phyloP scores from a whole-genome alignment of 176 grass and related monocot genomes.

The Pontederia crassipes region DNA sequence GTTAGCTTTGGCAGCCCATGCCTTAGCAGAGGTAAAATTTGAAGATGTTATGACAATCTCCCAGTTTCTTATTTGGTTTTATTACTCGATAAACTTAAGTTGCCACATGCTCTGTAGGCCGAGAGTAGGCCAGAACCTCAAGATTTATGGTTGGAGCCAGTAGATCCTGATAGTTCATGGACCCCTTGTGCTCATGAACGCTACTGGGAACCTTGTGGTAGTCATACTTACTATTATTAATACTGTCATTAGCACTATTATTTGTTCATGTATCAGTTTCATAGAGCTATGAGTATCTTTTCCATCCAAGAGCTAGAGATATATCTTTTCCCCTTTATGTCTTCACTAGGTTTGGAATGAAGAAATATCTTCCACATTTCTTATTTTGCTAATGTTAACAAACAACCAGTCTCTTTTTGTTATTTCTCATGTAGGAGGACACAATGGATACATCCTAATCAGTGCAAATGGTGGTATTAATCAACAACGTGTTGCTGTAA shows the following conservation, averaged over 20 bases:
- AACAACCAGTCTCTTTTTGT: neutral
- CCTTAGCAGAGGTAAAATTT: constrained; percentile 77
- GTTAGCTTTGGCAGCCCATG: constrained; percentile 67
- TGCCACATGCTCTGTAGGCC: constrained; percentile 49
- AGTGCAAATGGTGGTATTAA: constrained; percentile 98
- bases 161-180: constrained; percentile 66
- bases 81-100: too few species aligned
- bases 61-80: too few species aligned
- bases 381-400: neutral
- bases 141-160: constrained; percentile 74
- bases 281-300: too few species aligned
- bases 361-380: too few species aligned
- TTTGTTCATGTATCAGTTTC: too few species aligned
- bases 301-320: too few species aligned
- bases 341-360: too few species aligned
- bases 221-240: neutral
- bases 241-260: neutral
- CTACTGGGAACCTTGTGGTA: constrained; percentile 40
- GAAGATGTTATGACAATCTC: neutral
- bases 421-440: constrained; percentile 39
- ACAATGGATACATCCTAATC: constrained; percentile 79
- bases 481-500: constrained; percentile 94
- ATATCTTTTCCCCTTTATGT: too few species aligned
- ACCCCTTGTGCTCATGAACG: constrained; percentile 67
- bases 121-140: constrained; percentile 59